Evolutionary conservation across 2,329 filamentous ascomycete genomes (phyloP).

Genomic region (Metarhizium sp.): DNA sequence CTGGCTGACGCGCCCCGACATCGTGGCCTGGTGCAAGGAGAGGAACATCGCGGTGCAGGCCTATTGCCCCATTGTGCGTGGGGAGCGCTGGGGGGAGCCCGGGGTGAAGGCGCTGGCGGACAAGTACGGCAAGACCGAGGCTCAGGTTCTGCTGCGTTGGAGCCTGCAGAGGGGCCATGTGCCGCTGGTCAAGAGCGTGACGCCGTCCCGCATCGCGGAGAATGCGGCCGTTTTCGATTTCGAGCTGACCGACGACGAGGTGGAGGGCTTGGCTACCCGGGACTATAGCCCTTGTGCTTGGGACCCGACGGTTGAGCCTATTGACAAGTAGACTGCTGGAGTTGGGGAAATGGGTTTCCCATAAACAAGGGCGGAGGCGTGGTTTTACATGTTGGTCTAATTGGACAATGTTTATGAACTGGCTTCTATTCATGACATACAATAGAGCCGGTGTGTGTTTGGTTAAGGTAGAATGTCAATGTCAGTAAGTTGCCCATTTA

Average conservation of each 20-base stretch:
- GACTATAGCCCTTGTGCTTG: slow-evolving; percentile 47
- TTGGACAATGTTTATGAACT: too few species aligned
- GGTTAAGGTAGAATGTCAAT: too few species aligned
- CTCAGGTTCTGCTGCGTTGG: slow-evolving; percentile 74
- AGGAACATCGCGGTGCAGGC: slow-evolving; percentile 54
- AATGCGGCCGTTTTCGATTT: slow-evolving; percentile 51
- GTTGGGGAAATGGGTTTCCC: too few species aligned
- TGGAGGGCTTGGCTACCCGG: slow-evolving; percentile 37
- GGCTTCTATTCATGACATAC: too few species aligned
- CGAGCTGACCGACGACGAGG: slow-evolving; percentile 42
- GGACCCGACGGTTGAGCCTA: slow-evolving; percentile 42
- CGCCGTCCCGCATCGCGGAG: slow-evolving; percentile 53
- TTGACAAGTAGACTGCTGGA: slow-evolving; percentile 26
- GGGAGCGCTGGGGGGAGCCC: slow-evolving; percentile 61
- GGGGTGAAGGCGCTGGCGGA: slow-evolving; percentile 54
- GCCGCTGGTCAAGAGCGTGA: slow-evolving; percentile 67
- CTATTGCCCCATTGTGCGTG: slow-evolving; percentile 53
- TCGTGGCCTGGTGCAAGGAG: slow-evolving; percentile 65
- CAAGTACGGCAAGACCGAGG: slow-evolving; percentile 64
- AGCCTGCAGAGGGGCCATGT: slow-evolving; percentile 70
- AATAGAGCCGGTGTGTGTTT: too few species aligned
- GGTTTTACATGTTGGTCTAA: too few species aligned
- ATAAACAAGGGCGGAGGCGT: neutral
- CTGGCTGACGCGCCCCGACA: slow-evolving; percentile 73
- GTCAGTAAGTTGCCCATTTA: too few species aligned